A percentile compares a stretch with the other conserved stretches of the same genome.
Evolutionary conservation across 495 filamentous ascomycete species (phyloP).

Genomic region (Daldinia grandis): DNA sequence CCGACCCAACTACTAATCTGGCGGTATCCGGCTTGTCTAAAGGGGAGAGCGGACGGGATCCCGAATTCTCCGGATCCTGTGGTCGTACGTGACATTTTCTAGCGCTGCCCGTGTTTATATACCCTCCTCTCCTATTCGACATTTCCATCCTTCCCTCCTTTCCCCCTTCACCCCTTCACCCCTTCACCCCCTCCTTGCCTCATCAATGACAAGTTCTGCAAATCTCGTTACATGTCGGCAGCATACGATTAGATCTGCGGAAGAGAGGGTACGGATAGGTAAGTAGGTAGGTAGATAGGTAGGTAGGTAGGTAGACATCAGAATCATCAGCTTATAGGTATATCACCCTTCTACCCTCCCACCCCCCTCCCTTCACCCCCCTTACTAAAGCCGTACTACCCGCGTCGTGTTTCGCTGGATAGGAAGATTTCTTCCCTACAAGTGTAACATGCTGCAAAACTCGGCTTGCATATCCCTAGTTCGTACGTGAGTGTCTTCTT

Average conservation of each 20-base stretch:
- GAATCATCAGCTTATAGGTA: no score
- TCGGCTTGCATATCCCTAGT: neutral
- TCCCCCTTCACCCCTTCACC: neutral
- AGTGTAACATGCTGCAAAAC: neutral
- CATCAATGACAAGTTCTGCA: no score
- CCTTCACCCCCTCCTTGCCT: neutral
- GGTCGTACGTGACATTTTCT: neutral
- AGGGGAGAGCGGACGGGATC: neutral
- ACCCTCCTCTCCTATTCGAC: neutral
- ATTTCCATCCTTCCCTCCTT: neutral
- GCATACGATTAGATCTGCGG: no score
- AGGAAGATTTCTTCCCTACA: neutral
- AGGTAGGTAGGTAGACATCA: no score
- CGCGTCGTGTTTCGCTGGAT: neutral
- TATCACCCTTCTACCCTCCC: no score
- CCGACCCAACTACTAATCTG: neutral
- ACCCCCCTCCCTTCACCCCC: no score
- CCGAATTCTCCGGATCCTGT: neutral
- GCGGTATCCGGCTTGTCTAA: neutral
- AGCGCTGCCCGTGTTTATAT: neutral
- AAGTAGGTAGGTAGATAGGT: no score
- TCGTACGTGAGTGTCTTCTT: neutral
- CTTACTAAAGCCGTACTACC: neutral
- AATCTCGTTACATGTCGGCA: no score
- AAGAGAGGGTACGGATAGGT: no score